Base-by-base conservation (phyloP, 2,329 filamentous ascomycete genomes). In the Paracoccidioides brasiliensis region DNA sequence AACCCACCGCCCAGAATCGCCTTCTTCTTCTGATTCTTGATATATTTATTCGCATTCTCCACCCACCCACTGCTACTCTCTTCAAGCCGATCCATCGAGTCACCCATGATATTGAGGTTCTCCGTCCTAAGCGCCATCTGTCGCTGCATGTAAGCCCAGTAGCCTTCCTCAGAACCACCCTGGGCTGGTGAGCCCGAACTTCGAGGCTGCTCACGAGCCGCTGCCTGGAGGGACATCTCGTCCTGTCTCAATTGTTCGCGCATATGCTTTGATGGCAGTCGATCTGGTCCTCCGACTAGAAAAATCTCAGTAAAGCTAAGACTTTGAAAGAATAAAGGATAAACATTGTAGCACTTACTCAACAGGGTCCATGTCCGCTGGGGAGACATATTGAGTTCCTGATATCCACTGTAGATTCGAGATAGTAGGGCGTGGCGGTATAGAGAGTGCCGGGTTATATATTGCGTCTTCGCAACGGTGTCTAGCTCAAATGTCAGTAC, bases 371-470 rank as follows among this genome's bases (percentile, higher is more conserved):
- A 98, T 82, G 64, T 98, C 93, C 1, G 84, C 78, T 0, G 88
- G 85, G 1, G 88, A 89, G 48, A 98, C 80, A 63, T 94, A 86
- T 70, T 96, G 91, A 1, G 91, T 97, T 3, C 93, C 93, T 0
- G 90, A 86, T 53, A 98, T 89, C 93, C 93, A 98, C 71, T 97
- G 90, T 41, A 98, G 72, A 64, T 94, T 95, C 22, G 88, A 94
- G 58, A 98, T 98, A 0, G 90, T 95, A 0, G 93, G 93, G 2
- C 93, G 82, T 10, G 88, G 79, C 1, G 90, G 91, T 28, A 86
- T 79, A 14, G 80, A 67, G 0, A 88, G 79, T 56, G 86, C 78
- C 0, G 87, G 83, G 66, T 97, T 95, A 70, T 88, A 81, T 3
- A 98, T 76, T 6, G 77, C 81, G 66, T 96, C 90, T n/a, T 81